Base-by-base conservation (phyloP, 83 land plant species). In the Larix sibirica region DNA sequence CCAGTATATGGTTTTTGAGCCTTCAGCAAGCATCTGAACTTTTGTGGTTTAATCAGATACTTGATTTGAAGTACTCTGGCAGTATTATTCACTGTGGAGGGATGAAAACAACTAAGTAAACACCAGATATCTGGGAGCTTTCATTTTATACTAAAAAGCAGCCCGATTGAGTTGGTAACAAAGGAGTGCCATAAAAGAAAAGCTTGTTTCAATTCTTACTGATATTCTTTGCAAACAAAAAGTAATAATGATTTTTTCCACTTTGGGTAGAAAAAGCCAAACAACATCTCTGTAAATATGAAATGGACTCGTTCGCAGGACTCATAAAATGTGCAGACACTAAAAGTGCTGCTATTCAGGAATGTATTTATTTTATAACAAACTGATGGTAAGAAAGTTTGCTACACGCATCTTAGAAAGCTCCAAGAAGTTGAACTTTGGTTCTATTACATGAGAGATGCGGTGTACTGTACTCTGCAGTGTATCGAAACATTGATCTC, bases 1-100 rank as follows among this genome's bases (percentile, higher is more conserved):
- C 38, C 6, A 42, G 21, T 18, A 20, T n/a, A n/a, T 36, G 23
- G 77, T 26, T 42, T 18, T 73, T 73, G 44, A 20, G 54, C 44
- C 77, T 42, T 42, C 77, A 42, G 36, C 38, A 20, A 73, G 40
- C 44, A 73, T 42, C 56, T 73, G 77, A 23, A 73, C 44, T 38
- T 71, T 73, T 40, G 8, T 50, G 44, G 77, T 20, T 42, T 9
- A 71, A 9, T 9, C 77, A 20, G 6, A 44, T 20, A 73, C 42
- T 42, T 73, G 44, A 73, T 50, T 73, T 73, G 77, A 73, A 36
- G 20, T 42, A 71, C 42, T 73, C 13, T 70, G 38, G 75, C 77
- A 42, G 9, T 73, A n/a, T 73, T 73, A 20, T 73, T 1, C 56
- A n/a, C 14, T n/a, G 8, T 73, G 77, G 77, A 42, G n/a, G 56